Evolutionary conservation across 2,329 filamentous ascomycete species (phyloP).

Genomic region (Penicillium psychrosexuale): DNA sequence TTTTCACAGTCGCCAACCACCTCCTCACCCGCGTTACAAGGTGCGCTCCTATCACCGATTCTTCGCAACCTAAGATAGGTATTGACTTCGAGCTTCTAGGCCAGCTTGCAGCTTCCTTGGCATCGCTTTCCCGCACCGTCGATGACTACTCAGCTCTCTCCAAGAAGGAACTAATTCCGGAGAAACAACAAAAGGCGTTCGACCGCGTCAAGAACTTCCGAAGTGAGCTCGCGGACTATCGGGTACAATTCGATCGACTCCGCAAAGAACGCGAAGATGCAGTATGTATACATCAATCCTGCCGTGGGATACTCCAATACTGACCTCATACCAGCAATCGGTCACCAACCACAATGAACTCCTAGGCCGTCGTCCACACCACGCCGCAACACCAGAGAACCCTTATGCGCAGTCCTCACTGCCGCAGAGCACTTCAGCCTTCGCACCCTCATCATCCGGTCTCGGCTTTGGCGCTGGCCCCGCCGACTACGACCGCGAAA

Average conservation of each 20-base stretch:
- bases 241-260: constrained; percentile 70
- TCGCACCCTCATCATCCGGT: constrained; percentile 38
- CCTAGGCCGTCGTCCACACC: constrained; percentile 77
- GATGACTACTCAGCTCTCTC: constrained; percentile 87
- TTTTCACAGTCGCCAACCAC: constrained; percentile 60
- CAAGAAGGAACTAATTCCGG: constrained; percentile 81
- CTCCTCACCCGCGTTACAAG: constrained; percentile 62
- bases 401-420: constrained; percentile 70
- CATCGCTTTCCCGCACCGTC: constrained; percentile 81
- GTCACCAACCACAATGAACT: constrained; percentile 75
- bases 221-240: constrained; percentile 74
- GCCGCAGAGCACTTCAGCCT: constrained; percentile 40
- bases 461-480: constrained; percentile 47
- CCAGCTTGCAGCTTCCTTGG: constrained; percentile 73
- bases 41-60: constrained; percentile 26
- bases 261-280: constrained; percentile 75
- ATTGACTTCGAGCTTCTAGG: constrained; percentile 47
- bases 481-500: constrained; percentile 66
- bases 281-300: constrained; percentile 36
- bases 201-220: constrained; percentile 85
- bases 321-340: constrained; percentile 44
- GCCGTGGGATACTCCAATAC: background rate
- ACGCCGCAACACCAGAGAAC: constrained; percentile 81
- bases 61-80: constrained; percentile 1
- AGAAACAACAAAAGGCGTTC: constrained; percentile 86